These are phyloP conservation scores for Xylaria sp. DNA, from an alignment of 2,329 filamentous ascomycete genomes.

Conservation along the genomic window DNA sequence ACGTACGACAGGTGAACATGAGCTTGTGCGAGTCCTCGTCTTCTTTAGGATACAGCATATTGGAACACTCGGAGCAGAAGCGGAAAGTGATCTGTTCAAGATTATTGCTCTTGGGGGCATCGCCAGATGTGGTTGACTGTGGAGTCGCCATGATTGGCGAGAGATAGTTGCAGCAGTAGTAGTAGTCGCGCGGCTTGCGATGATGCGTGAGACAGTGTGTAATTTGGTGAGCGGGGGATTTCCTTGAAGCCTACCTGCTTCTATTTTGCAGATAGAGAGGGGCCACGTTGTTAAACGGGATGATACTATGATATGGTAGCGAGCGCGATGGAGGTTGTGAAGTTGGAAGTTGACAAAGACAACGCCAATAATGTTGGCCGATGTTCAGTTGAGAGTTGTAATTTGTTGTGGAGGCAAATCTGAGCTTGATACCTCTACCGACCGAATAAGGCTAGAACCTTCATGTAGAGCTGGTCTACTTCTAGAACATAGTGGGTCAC, in stretches of 20 bases:
- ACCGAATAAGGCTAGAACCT: constrained; percentile 1
- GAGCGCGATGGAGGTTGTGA: not conserved
- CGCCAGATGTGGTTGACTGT: constrained; percentile 59
- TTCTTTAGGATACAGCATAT: constrained; percentile 98
- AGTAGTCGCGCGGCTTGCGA: constrained; percentile 21
- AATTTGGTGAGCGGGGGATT: not conserved
- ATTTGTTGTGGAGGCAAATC: not conserved
- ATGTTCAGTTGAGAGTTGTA: not conserved
- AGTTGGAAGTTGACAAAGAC: not conserved
- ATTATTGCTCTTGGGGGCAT: constrained; percentile 57
- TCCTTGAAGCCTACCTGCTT: constrained; percentile 13
- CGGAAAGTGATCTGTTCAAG: constrained; percentile 91
- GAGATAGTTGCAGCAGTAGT: not conserved
- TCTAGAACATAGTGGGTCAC: not conserved
- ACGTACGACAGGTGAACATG: constrained; percentile 95
- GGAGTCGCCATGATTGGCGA: constrained; percentile 64
- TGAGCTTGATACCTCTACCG: not conserved
- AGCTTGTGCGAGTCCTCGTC: constrained; percentile 84
- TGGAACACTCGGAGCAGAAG: constrained; percentile 99
- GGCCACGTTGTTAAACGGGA: not conserved
- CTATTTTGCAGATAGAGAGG: not conserved
- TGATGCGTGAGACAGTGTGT: constrained; percentile 19
- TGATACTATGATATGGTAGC: too few species aligned
- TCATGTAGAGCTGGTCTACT: not conserved
- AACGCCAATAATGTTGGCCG: not conserved